These are phyloP conservation scores for Sicyos edulis DNA, from an alignment of 306 rosid genomes.

Conservation along the genomic window DNA sequence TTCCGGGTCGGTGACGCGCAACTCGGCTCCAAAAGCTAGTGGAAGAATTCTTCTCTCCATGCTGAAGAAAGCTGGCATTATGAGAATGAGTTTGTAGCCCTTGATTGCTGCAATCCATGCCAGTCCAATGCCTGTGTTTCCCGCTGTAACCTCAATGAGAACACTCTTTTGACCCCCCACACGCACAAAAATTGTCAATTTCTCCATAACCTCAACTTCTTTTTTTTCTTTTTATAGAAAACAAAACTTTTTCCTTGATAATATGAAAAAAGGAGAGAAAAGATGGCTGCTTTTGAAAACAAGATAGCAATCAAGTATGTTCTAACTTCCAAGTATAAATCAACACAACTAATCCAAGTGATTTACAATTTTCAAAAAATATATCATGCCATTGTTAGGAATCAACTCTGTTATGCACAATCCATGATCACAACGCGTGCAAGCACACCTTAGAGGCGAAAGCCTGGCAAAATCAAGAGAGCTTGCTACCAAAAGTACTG, in stretches of 20 bases:
- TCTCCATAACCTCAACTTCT: slow-evolving; percentile 11
- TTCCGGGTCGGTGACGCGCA: slow-evolving; percentile 53
- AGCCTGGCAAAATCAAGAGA: not conserved
- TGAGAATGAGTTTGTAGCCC: slow-evolving; percentile 55
- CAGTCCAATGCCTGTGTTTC: slow-evolving; percentile 84
- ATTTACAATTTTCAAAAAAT: slow-evolving; percentile 3
- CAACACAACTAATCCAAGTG: not conserved
- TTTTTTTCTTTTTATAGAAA: too few species aligned
- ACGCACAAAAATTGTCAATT: slow-evolving; percentile 15
- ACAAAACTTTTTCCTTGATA: too few species aligned
- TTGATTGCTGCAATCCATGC: slow-evolving; percentile 64
- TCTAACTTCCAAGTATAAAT: not conserved
- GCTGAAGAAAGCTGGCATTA: slow-evolving; percentile 55
- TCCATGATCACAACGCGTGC: not conserved
- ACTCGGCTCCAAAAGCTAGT: slow-evolving; percentile 77
- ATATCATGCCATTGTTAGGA: not conserved
- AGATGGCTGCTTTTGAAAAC: slow-evolving; percentile 16
- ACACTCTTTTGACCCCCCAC: slow-evolving; percentile 41
- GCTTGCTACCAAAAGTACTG: not conserved
- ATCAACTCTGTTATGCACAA: not conserved
- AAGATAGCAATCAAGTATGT: slow-evolving; percentile 1
- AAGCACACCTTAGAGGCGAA: not conserved
- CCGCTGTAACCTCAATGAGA: slow-evolving; percentile 68
- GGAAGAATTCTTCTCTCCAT: slow-evolving; percentile 59
- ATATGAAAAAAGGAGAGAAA: too few species aligned